Evolutionary conservation across 768 basidiomycete genomes (phyloP), one percentile per base, ranked within the genome.

Genomic region (Mycena rosella): DNA sequence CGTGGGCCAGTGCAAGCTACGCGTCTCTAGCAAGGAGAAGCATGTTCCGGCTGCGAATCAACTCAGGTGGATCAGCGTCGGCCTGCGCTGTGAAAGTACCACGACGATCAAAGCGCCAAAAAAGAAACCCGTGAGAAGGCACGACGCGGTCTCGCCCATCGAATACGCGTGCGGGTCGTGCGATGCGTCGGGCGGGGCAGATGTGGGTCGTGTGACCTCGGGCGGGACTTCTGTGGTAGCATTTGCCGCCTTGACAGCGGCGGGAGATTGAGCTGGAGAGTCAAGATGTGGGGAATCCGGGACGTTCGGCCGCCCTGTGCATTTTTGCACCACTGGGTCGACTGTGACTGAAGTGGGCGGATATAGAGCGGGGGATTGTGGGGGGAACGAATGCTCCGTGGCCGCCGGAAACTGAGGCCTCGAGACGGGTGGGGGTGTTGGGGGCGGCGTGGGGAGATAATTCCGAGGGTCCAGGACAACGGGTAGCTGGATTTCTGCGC

Each of bases 81-180:
- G 62, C 38, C 60, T 17, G 53, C 70, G 22, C 59, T 64, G 57
- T 13, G 66, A 55, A 3, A 71, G 63, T 2, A 58, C 63, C 18
- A 61, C 11, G 0, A 71, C 15, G 42, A 71, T 42, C 44, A 68
- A 34, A 4, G 59, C 70, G n/a, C 70, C 70, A 32, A 71, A 64
- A 10, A 67, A 24, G 55, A 71, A 71, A 26, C 70, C 70, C 0
- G 70, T 68, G 10, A 71, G 40, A 18, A 71, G 63, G 42, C 66
- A 71, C 22, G 70, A 68, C 13, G 63, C 55, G 14, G 66, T 71
- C 27, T 68, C 70, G n/a, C 52, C 24, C 40, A 30, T 24, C 24
- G 65, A 62, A 24, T 49, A 56, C 26, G 17, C 3, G 15, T 34
- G 49, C 22, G 40, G 18, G 24, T 20, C 20, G 18, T 24, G 20